Evolutionary conservation across 805 yeast genomes (phyloP).

Genomic region (Blastobotrys parvus): DNA sequence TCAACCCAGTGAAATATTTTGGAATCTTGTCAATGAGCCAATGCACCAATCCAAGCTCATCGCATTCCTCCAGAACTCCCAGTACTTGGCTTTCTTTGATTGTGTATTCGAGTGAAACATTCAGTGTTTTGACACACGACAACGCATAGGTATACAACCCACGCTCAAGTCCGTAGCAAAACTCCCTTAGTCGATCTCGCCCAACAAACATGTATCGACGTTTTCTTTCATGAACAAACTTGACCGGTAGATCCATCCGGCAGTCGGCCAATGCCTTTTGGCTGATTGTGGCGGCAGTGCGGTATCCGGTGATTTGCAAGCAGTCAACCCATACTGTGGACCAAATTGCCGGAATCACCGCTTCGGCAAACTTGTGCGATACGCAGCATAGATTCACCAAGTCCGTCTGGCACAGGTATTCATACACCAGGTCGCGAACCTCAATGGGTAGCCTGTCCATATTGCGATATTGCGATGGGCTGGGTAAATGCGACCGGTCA

Average conservation of each 20-base stretch:
- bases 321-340: not conserved
- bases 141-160: not conserved
- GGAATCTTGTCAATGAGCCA: conserved; percentile 1
- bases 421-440: not conserved
- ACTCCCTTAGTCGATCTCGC: not conserved
- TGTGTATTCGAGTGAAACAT: not conserved
- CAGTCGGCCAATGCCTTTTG: not conserved
- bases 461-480: too few relatives aligned
- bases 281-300: not conserved
- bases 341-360: not conserved
- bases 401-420: not conserved
- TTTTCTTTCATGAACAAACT: conserved; percentile 1
- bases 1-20: not conserved
- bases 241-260: not conserved
- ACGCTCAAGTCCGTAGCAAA: not conserved
- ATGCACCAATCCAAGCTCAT: not conserved
- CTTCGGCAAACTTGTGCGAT: not conserved
- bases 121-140: not conserved
- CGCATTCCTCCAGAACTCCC: not conserved
- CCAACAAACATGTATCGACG: not conserved
- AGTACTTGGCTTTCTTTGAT: not conserved
- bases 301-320: not conserved
- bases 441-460: not conserved
- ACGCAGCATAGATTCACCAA: not conserved
- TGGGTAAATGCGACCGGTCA: too few relatives aligned